A percentile compares a stretch with the other conserved stretches of the same genome.
These are phyloP conservation scores for Sporothrix dimorphospora DNA, from an alignment of 2,329 filamentous ascomycete genomes.

Conservation along the genomic window DNA sequence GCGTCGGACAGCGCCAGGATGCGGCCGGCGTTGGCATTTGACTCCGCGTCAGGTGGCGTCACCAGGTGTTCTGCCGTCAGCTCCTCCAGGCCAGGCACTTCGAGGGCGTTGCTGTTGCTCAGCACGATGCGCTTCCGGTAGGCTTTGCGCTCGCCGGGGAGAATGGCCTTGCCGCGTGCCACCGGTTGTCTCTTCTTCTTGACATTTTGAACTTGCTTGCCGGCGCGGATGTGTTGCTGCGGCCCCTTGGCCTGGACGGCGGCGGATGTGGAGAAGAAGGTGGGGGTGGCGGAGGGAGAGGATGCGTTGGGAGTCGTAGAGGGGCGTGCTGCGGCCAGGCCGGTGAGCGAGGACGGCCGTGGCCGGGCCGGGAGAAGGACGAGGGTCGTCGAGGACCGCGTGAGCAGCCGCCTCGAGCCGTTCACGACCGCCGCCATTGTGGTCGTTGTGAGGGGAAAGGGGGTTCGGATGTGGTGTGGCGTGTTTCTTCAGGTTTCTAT, in stretches of 20 bases:
- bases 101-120: conserved; percentile 89
- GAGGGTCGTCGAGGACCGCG: conserved; percentile 27
- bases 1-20: conserved; percentile 70
- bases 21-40: conserved; percentile 51
- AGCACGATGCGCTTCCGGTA: conserved; percentile 87
- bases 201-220: conserved; percentile 47
- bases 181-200: conserved; percentile 39
- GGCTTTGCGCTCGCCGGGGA: conserved; percentile 81
- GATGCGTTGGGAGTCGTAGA: neutral
- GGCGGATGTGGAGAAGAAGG: conserved; percentile 44
- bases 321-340: neutral
- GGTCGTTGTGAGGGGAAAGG: neutral
- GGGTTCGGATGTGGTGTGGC: neutral
- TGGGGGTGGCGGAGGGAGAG: neutral
- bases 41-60: neutral
- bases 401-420: conserved; percentile 31
- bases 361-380: conserved; percentile 25
- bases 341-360: conserved; percentile 4
- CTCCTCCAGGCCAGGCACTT: conserved; percentile 68
- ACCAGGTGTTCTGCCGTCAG: conserved; percentile 54
- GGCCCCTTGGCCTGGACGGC: conserved; percentile 16
- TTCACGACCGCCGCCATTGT: conserved; percentile 31
- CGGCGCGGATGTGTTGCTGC: conserved; percentile 38
- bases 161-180: conserved; percentile 58
- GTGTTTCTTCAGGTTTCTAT: neutral